phyloP scores from a whole-genome alignment of 345 rosid species.

The Pistacia vera region DNA sequence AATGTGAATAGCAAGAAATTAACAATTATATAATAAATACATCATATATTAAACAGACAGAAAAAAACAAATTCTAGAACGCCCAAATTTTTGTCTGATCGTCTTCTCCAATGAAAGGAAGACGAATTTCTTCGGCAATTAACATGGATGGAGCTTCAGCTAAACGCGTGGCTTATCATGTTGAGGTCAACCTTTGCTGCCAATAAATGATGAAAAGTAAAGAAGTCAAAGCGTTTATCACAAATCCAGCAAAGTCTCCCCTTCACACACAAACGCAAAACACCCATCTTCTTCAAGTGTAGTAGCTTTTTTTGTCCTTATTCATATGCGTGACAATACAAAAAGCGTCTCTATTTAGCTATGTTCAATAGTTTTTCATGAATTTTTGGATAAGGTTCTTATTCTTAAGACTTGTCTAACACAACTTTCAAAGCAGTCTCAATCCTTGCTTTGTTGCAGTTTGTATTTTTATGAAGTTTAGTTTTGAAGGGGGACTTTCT shows the following conservation, averaged over 20 bases:
- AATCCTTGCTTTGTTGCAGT: neutral
- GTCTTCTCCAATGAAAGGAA: neutral
- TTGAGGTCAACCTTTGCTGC: neutral
- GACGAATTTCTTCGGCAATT: neutral
- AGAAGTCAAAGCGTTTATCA: neutral
- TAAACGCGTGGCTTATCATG: neutral
- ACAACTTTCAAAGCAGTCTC: constrained; percentile 8
- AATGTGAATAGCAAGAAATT: neutral
- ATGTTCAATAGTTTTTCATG: too few species aligned
- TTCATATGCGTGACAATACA: too few species aligned
- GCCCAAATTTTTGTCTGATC: neutral
- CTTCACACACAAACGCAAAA: neutral
- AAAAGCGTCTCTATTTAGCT: too few species aligned
- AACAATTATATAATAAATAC: too few species aligned
- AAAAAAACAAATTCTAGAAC: neutral
- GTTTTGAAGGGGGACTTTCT: neutral
- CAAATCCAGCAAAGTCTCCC: neutral
- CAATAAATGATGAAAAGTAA: neutral
- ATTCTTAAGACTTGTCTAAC: neutral
- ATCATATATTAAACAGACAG: neutral
- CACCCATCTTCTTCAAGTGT: neutral
- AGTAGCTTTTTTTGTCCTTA: neutral
- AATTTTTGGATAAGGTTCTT: too few species aligned
- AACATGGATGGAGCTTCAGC: neutral
- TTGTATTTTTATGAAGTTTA: neutral